Conservation (phyloP, 1,284 basidiomycete species). For the Acaromyces ingoldii region DNA sequence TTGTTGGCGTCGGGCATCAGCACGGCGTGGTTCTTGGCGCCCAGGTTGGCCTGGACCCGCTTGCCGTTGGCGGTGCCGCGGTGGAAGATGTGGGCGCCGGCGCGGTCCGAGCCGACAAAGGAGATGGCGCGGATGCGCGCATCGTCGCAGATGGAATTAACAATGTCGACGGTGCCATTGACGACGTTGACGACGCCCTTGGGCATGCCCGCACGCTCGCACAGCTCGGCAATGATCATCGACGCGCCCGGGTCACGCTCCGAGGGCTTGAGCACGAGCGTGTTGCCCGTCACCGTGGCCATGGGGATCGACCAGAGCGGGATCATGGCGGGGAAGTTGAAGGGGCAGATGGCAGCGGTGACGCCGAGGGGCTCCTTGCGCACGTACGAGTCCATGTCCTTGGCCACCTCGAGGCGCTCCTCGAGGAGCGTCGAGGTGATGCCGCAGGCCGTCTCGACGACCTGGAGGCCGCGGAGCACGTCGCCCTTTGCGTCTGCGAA, state of each 20-base stretch:
- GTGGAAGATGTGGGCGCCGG: conserved; percentile 84
- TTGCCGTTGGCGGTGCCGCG: conserved; percentile 79
- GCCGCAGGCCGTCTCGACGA: conserved; percentile 81
- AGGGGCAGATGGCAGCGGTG: conserved; percentile 38
- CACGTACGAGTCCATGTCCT: conserved; percentile 93
- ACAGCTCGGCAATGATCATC: conserved; percentile 94
- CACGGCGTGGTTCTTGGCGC: conserved; percentile 74
- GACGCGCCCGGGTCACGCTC: conserved; percentile 94
- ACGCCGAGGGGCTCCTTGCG: conserved; percentile 64
- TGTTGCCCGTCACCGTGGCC: conserved; percentile 85
- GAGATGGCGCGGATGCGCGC: conserved; percentile 87
- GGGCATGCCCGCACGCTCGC: conserved; percentile 66
- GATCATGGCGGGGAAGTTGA: conserved; percentile 70
- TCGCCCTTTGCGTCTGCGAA: conserved; percentile 83
- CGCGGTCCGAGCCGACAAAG: conserved; percentile 92
- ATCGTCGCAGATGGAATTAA: conserved; percentile 91
- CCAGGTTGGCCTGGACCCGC: conserved; percentile 89
- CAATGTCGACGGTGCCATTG: conserved; percentile 80
- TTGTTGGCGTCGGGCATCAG: conserved; percentile 96
- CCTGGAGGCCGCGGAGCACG: conserved; percentile 85
- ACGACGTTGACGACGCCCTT: conserved; percentile 57
- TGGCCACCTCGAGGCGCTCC: conserved; percentile 84
- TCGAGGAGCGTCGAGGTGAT: conserved; percentile 80
- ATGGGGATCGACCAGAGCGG: conserved; percentile 56
- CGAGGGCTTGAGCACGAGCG: conserved; percentile 88